Base-by-base conservation (phyloP, 192 early-diverging fungal genomes). In the Bifiguratus adelaidae region DNA sequence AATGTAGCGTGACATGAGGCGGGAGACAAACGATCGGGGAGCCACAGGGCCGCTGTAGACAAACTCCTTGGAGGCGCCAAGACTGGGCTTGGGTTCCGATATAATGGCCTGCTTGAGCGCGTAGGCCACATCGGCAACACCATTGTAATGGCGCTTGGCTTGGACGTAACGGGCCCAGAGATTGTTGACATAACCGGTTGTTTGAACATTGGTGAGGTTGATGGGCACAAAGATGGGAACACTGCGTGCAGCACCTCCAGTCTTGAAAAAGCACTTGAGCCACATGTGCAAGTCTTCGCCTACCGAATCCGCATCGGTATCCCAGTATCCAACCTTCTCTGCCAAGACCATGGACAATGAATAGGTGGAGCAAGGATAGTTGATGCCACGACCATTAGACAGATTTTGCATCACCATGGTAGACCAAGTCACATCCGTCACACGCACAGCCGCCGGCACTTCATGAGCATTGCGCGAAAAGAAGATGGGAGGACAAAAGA, bases 281-380 rank as follows among this genome's bases (percentile, higher is more conserved):
- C 78, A 81, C 81, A 85, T 88, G 60, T 88, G 85, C 68, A 88
- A 65, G 67, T 88, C 85, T 56, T 88, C 85, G 19, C 83, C 85
- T 27, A 86, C 78, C n/a, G 81, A 70, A 62, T 88, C 83, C 18
- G 77, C 71, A 34, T 79, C 76, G 24, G 78, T 69, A 56, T 88
- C 85, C 85, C 85, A 88, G 53, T 80, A 86, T 30, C 75, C 73
- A 36, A 88, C 83, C 27, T 69, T 37, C 24, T 78, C 61, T 23
- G 77, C 80, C 12, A 88, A 63, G 30, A 83, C 74, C 81, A 88
- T 79, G 6, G 76, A 77, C 30, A 88, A 55, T 49, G 76, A 74
- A 58, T 88, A 88, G 16, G 76, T 82, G 3, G 85, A 85, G 56
- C 85, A 86, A 29, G 85, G 85, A 41, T 86, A 73, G 22, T 76